Evolutionary conservation across 495 filamentous ascomycete species (phyloP), one percentile per base, ranked within the genome.

Genomic region (Cercophora newfieldiana): DNA sequence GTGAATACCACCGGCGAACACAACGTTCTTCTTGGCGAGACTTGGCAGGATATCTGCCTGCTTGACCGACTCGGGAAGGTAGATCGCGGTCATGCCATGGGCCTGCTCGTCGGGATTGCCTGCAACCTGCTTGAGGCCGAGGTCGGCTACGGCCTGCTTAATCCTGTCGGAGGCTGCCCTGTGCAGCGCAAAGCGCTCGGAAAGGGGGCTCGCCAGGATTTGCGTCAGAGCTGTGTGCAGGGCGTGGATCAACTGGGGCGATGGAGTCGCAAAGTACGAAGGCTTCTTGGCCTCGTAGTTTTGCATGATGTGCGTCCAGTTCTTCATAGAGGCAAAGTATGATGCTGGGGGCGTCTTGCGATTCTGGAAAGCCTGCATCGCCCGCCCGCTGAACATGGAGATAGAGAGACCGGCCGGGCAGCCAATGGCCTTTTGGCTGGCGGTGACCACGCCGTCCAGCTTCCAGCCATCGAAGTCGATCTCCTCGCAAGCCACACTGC

Each of bases 301-400:
- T 81, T 94, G 88, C 95, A 99, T 98, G 74, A 99, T 96, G 59
- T 94, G 95, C 47, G 94, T 83, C 95, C 95, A 99, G 79, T 99
- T 98, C 82, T 90, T 92, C 80, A 97, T 91, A 2, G 90, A 94
- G 28, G 91, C 93, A 76, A 97, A 99, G 83, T 97, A 99, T 7
- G 92, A 89, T 7, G 85, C 80, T 1, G 93, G 91, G 3, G 89
- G 89, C 21, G 88, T 88, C 81, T 91, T 91, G 69, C 95, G 87
- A 69, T 81, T 85, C 73, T 93, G 85, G 80, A 95, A 92, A 19
- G 78, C 80, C 72, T 94, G 83, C 66, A 99, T 90, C n/a, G 95
- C 94, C 56, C 92, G 87, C 62, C 90, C 93, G 69, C 91, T 96
- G 69, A 88, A 89, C 90, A 97, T 95, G 61, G 95, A 83, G 73